A percentile compares a stretch with the other conserved stretches of the same genome.
These are phyloP conservation scores for Cercis canadensis DNA, from an alignment of 306 rosid species.

Conservation along the genomic window DNA sequence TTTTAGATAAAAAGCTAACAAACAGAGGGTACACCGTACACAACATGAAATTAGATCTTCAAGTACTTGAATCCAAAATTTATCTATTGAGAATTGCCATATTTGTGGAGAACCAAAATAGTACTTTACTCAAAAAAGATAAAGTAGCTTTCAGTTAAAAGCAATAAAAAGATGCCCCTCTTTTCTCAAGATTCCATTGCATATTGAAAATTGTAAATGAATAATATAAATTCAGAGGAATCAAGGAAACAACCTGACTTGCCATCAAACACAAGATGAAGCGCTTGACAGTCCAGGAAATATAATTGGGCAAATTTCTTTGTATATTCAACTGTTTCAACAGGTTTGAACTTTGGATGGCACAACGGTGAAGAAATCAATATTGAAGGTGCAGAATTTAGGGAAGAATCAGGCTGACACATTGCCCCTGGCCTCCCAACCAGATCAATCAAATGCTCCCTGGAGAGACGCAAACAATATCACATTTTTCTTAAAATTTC, in stretches of 20 bases:
- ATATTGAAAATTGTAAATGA: conserved; percentile 2
- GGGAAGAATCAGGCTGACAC: conserved; percentile 81
- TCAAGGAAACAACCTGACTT: conserved; percentile 66
- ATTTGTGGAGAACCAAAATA: no score
- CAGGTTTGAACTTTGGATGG: conserved; percentile 81
- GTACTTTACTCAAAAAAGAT: no score
- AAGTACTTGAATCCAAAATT: no score
- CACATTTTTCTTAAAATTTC: conserved; percentile 16
- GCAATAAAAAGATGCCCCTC: conserved; percentile 12
- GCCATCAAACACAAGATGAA: conserved; percentile 72
- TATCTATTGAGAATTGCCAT: no score
- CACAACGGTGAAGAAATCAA: conserved; percentile 84
- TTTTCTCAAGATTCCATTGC: conserved; percentile 6
- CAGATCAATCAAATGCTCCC: conserved; percentile 92
- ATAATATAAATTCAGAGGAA: conserved; percentile 15
- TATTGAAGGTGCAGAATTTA: conserved; percentile 85
- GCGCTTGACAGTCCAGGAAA: conserved; percentile 71
- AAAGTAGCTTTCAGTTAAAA: conserved; percentile 14
- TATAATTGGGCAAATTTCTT: conserved; percentile 79
- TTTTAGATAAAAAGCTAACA: no score
- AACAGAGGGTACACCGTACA: no score
- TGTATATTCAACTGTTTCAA: conserved; percentile 61
- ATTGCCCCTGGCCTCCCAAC: conserved; percentile 80
- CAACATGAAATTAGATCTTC: no score
- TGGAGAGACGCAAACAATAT: conserved; percentile 35